Evolutionary conservation across 306 rosid genomes (phyloP).

Genomic region (Abrus precatorius): DNA sequence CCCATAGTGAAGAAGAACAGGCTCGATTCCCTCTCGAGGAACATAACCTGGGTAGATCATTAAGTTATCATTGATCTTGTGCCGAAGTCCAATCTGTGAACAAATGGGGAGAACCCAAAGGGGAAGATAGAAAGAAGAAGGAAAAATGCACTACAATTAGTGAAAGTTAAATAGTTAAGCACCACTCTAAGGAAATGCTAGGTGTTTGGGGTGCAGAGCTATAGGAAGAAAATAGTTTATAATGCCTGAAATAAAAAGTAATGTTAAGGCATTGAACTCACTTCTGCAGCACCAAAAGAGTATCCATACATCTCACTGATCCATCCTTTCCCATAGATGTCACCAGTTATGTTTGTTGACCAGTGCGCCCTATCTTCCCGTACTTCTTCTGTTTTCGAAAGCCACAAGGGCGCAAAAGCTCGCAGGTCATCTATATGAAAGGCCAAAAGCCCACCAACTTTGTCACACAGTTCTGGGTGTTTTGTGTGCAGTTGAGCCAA

Average conservation of each 20-base stretch:
- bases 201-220: not conserved
- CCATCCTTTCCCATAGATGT: slow-evolving; percentile 92
- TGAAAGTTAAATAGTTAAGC: slow-evolving; percentile 25
- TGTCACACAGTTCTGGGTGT: slow-evolving; percentile 92
- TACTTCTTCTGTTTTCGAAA: slow-evolving; percentile 97
- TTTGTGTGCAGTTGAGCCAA: slow-evolving; percentile 90
- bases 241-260: not conserved
- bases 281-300: slow-evolving; percentile 99
- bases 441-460: slow-evolving; percentile 97
- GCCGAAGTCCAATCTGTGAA: slow-evolving; percentile 89
- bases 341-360: slow-evolving; percentile 94
- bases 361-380: slow-evolving; percentile 93
- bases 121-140: slow-evolving; percentile 8
- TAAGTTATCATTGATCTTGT: slow-evolving; percentile 95
- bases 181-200: slow-evolving; percentile 24
- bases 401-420: slow-evolving; percentile 97
- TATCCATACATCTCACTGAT: slow-evolving; percentile 99
- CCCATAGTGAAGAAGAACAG: slow-evolving; percentile 97
- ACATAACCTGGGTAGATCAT: slow-evolving; percentile 96
- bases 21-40: slow-evolving; percentile 82
- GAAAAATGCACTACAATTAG: slow-evolving; percentile 39
- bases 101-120: slow-evolving; percentile 24
- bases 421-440: slow-evolving; percentile 94
- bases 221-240: not conserved
- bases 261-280: slow-evolving; percentile 52